A percentile compares a stretch with the other conserved stretches of the same genome.
Evolutionary conservation across 495 filamentous ascomycete species (phyloP).

Genomic region (Schizothecium vesticola): DNA sequence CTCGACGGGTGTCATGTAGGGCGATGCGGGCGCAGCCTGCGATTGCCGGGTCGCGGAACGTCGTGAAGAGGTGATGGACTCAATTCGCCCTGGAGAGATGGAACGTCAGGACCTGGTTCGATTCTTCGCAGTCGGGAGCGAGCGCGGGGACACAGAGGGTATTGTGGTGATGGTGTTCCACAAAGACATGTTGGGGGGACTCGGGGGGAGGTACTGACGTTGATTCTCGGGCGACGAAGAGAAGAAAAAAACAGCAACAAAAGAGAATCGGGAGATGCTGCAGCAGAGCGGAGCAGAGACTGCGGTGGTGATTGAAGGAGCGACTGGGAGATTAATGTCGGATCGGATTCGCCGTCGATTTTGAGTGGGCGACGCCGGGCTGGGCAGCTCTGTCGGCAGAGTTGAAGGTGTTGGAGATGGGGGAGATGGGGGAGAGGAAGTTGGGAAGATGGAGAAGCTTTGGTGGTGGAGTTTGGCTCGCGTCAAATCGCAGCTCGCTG

Average conservation of each 20-base stretch:
- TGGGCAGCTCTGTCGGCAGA: conserved; percentile 9
- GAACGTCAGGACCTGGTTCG: background rate
- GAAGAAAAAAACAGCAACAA: conserved; percentile 1
- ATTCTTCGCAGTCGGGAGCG: background rate
- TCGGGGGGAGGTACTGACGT: conserved; percentile 9
- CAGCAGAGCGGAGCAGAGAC: background rate
- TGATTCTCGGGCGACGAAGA: conserved; percentile 1
- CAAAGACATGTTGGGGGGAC: background rate
- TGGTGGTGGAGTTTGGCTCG: conserved; percentile 17
- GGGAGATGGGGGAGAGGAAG: background rate
- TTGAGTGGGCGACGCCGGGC: conserved; percentile 6
- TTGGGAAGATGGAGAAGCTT: background rate
- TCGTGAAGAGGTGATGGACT: background rate
- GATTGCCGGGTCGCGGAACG: background rate
- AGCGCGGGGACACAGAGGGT: background rate
- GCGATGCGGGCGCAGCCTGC: conserved; percentile 16
- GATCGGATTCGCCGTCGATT: conserved; percentile 6
- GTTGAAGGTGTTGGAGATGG: background rate
- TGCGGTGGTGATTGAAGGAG: conserved; percentile 15
- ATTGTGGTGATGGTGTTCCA: background rate
- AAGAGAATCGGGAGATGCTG: background rate
- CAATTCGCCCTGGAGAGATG: background rate
- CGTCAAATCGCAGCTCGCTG: conserved; percentile 17
- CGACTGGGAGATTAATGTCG: conserved; percentile 1
- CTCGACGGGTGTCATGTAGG: conserved; percentile 22